Conservation (phyloP, 345 rosid genomes). For the Limnanthes douglasii region DNA sequence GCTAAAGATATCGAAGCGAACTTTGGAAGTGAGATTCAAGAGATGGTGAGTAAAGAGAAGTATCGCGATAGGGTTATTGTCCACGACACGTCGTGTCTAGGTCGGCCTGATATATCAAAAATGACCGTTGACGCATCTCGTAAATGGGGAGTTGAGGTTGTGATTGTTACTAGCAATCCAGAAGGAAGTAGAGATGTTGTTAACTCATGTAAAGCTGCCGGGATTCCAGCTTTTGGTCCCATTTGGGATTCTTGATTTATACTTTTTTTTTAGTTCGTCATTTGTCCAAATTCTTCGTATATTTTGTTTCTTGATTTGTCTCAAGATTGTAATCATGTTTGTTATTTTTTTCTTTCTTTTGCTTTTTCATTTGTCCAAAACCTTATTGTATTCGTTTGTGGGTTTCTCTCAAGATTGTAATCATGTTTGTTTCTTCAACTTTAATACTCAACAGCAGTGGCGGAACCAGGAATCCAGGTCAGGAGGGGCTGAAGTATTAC, state of each 20-base stretch:
- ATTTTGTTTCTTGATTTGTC: too few species aligned
- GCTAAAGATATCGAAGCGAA: slow-evolving; percentile 64
- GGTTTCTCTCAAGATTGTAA: too few species aligned
- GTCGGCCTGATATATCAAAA: slow-evolving; percentile 56
- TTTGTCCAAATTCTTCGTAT: neutral
- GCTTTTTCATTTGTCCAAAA: too few species aligned
- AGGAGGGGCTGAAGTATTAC: too few species aligned
- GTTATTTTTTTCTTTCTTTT: too few species aligned
- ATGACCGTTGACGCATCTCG: slow-evolving; percentile 54
- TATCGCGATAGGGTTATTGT: slow-evolving; percentile 41
- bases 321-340: too few species aligned
- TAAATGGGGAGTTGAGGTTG: slow-evolving; percentile 57
- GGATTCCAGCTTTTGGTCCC: slow-evolving; percentile 73
- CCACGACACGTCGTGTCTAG: slow-evolving; percentile 48
- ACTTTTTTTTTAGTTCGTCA: neutral
- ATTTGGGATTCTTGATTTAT: slow-evolving; percentile 64
- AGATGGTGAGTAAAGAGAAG: slow-evolving; percentile 33
- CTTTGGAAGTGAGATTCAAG: slow-evolving; percentile 49
- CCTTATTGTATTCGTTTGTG: too few species aligned
- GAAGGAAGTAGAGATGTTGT: slow-evolving; percentile 79
- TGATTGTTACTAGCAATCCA: slow-evolving; percentile 81
- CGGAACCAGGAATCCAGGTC: too few species aligned
- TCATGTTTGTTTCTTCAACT: too few species aligned
- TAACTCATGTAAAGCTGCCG: slow-evolving; percentile 39
- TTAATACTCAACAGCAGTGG: too few species aligned